Conservation (phyloP, 768 basidiomycete species). For the Trametopsis cervina region DNA sequence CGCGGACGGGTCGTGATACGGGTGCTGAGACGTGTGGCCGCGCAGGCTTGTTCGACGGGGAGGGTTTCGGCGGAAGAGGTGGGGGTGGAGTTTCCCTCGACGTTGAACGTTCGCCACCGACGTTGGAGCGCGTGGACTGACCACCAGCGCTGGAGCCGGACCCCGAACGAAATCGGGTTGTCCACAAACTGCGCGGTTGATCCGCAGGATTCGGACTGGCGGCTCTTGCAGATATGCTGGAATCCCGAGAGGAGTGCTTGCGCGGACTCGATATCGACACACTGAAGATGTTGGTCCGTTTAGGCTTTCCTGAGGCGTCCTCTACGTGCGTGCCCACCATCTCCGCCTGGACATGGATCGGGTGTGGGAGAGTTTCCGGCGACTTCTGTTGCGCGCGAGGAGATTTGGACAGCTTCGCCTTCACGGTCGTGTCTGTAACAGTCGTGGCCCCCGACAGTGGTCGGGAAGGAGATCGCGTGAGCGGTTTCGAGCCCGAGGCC, state of each 20-base stretch:
- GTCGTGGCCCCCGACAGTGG: slow-evolving; percentile 63
- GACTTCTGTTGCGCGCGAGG: background rate
- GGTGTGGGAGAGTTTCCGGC: slow-evolving; percentile 2
- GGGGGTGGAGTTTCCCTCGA: slow-evolving; percentile 8
- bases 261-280: slow-evolving; percentile 19
- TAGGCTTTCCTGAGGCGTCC: slow-evolving; percentile 16
- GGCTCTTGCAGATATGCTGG: slow-evolving; percentile 7
- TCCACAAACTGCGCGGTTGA: slow-evolving; percentile 9
- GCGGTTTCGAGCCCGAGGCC: slow-evolving; percentile 34
- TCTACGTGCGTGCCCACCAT: slow-evolving; percentile 14
- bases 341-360: slow-evolving; percentile 18
- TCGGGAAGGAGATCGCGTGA: slow-evolving; percentile 42
- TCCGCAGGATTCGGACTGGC: slow-evolving; percentile 2
- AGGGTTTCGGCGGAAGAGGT: slow-evolving; percentile 9
- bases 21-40: slow-evolving; percentile 2
- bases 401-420: slow-evolving; percentile 18
- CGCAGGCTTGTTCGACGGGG: background rate
- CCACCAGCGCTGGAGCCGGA: slow-evolving; percentile 12
- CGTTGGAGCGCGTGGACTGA: slow-evolving; percentile 10
- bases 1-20: background rate
- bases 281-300: slow-evolving; percentile 22
- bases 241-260: slow-evolving; percentile 17
- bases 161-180: slow-evolving; percentile 9
- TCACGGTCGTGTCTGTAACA: slow-evolving; percentile 54
- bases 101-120: background rate